These are phyloP conservation scores for Ilex paraguariensis DNA, from an alignment of 305 asterid genomes.

Conservation along the genomic window DNA sequence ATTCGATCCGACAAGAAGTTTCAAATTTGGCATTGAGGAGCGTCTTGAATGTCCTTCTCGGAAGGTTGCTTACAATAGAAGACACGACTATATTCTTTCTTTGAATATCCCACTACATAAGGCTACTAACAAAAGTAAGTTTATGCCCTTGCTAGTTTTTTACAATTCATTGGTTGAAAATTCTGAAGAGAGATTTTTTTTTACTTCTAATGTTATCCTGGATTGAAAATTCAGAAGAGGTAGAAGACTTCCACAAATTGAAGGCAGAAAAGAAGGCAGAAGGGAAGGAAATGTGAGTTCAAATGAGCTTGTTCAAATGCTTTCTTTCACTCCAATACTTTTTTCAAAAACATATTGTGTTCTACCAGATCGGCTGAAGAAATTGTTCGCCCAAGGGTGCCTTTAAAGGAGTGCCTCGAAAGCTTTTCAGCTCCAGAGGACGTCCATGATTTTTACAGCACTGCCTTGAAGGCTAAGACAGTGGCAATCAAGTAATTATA, in stretches of 20 bases:
- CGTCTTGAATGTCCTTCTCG: constrained; percentile 85
- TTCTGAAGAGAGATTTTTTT: constrained; percentile 10
- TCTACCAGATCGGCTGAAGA: constrained; percentile 64
- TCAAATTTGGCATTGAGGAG: constrained; percentile 96
- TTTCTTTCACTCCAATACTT: constrained; percentile 8
- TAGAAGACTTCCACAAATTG: constrained; percentile 63
- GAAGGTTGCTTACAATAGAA: constrained; percentile 79
- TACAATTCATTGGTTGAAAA: no score
- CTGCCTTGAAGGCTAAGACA: constrained; percentile 70
- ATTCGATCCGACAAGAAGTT: constrained; percentile 83
- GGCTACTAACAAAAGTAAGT: constrained; percentile 86
- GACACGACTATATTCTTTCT: constrained; percentile 77
- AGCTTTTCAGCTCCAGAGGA: constrained; percentile 88
- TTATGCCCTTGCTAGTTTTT: constrained; percentile 9
- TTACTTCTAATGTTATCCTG: constrained; percentile 13
- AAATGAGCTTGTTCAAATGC: constrained; percentile 8
- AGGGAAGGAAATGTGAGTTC: constrained; percentile 83
- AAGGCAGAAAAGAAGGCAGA: constrained; percentile 66
- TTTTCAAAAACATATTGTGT: constrained; percentile 17
- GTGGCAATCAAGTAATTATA: constrained; percentile 76
- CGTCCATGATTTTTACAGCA: constrained; percentile 85
- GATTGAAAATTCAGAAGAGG: constrained; percentile 48
- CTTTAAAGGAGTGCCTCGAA: constrained; percentile 77
- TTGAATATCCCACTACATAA: constrained; percentile 82
- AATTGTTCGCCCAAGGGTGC: constrained; percentile 93